Percentiles rank a stretch among this genome's conserved stretches.
Evolutionary conservation across 2,329 filamentous ascomycete genomes (phyloP).

Genomic region (Pleoardoris graminearum): DNA sequence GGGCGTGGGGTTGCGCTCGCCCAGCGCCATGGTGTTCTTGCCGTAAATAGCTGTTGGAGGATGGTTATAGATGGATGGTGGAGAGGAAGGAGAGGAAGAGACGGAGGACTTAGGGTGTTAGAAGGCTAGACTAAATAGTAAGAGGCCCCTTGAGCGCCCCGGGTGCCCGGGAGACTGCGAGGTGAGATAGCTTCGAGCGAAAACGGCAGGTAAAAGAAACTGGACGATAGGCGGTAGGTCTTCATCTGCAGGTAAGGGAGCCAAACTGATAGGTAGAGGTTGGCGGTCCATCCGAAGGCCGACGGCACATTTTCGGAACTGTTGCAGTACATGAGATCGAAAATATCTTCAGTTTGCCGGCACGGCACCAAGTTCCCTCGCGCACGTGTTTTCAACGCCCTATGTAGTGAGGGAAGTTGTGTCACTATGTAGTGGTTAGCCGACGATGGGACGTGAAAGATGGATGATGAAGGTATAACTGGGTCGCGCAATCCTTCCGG

Average conservation of each 20-base stretch:
- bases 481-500: too few species aligned
- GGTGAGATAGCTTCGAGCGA: not conserved
- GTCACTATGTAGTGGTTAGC: too few species aligned
- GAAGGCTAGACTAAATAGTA: not conserved
- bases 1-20: not conserved
- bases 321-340: too few species aligned
- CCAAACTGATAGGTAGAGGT: too few species aligned
- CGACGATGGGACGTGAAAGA: too few species aligned
- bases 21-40: not conserved
- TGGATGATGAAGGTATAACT: too few species aligned
- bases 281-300: too few species aligned
- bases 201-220: not conserved
- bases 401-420: too few species aligned
- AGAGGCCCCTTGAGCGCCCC: not conserved
- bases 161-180: not conserved
- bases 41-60: not conserved
- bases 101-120: not conserved
- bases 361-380: too few species aligned
- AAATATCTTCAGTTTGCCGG: too few species aligned
- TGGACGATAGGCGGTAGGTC: not conserved
- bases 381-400: too few species aligned
- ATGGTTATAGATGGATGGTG: not conserved
- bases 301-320: too few species aligned
- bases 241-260: not conserved
- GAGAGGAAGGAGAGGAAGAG: not conserved